These are phyloP conservation scores for Leccinum broughii DNA, from an alignment of 768 basidiomycete genomes.

Conservation along the genomic window DNA sequence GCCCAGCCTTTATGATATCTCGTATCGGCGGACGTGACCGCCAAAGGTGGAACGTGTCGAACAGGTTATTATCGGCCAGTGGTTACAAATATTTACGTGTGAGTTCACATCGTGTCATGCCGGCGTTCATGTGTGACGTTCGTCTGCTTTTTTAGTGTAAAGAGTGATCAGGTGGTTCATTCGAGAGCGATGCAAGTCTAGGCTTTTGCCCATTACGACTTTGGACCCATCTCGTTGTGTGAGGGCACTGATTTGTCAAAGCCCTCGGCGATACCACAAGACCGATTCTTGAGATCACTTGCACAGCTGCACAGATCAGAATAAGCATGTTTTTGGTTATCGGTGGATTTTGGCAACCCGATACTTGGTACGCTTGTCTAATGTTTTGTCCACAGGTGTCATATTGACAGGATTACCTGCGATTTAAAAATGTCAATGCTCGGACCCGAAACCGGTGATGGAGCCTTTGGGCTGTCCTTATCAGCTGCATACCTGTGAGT, in stretches of 20 bases:
- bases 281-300: neutral
- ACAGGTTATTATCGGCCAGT: slow-evolving; percentile 6
- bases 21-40: slow-evolving; percentile 15
- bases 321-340: slow-evolving; percentile 11
- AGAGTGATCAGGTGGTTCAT: slow-evolving; percentile 5
- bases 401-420: neutral
- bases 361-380: slow-evolving; percentile 1
- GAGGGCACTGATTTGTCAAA: slow-evolving; percentile 6
- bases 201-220: neutral
- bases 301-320: slow-evolving; percentile 3
- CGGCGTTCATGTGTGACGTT: neutral
- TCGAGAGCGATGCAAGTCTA: neutral
- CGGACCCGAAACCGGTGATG: slow-evolving; percentile 11
- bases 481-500: no score
- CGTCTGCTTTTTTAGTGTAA: slow-evolving; percentile 11
- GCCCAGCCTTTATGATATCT: slow-evolving; percentile 10
- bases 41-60: slow-evolving; percentile 8
- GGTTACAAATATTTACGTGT: slow-evolving; percentile 12
- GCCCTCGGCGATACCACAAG: slow-evolving; percentile 20
- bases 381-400: slow-evolving; percentile 7
- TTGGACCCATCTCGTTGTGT: slow-evolving; percentile 2
- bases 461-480: neutral
- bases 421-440: slow-evolving; percentile 1
- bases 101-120: slow-evolving; percentile 4
- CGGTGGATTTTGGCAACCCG: slow-evolving; percentile 1